These are phyloP conservation scores for Talaromyces sp. DNA, from an alignment of 2,329 filamentous ascomycete species.

Conservation along the genomic window DNA sequence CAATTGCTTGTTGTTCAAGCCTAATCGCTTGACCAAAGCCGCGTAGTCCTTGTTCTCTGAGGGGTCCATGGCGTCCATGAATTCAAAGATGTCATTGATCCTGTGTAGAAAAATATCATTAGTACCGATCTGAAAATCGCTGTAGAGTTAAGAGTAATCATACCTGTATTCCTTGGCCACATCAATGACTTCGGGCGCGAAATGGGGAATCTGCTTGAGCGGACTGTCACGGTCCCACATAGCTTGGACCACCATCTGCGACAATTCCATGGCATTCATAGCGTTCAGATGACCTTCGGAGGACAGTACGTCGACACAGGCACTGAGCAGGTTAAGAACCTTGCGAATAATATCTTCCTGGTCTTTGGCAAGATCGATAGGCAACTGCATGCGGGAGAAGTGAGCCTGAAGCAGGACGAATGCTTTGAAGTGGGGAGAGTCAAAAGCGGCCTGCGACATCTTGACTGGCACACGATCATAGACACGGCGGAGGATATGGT, in stretches of 20 bases:
- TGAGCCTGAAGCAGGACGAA: constrained; percentile 97
- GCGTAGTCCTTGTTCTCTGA: constrained; percentile 84
- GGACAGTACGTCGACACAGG: constrained; percentile 90
- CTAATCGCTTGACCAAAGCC: constrained; percentile 74
- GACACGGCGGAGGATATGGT: constrained; percentile 81
- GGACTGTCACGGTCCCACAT: constrained; percentile 99
- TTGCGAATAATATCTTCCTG: constrained; percentile 86
- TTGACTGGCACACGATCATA: constrained; percentile 95
- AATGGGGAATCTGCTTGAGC: constrained; percentile 96
- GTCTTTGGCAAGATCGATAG: constrained; percentile 93
- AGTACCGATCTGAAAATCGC: constrained; percentile 27
- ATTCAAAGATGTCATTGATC: constrained; percentile 93
- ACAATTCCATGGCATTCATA: constrained; percentile 98
- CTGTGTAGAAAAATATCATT: constrained; percentile 45
- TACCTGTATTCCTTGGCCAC: constrained; percentile 78
- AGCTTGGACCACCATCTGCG: constrained; percentile 96
- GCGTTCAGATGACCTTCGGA: constrained; percentile 96
- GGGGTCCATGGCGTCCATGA: constrained; percentile 98
- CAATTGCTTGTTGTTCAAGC: constrained; percentile 78
- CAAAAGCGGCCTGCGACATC: constrained; percentile 81
- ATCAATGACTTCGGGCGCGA: constrained; percentile 79
- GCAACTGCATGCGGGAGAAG: constrained; percentile 95
- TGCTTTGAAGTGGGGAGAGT: constrained; percentile 97
- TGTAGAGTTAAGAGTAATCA: constrained; percentile 35
- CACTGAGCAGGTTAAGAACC: constrained; percentile 83